Evolutionary conservation across 2,329 filamentous ascomycete genomes (phyloP), one percentile per base, ranked within the genome.

Genomic region (Verticillium tricorpus): DNA sequence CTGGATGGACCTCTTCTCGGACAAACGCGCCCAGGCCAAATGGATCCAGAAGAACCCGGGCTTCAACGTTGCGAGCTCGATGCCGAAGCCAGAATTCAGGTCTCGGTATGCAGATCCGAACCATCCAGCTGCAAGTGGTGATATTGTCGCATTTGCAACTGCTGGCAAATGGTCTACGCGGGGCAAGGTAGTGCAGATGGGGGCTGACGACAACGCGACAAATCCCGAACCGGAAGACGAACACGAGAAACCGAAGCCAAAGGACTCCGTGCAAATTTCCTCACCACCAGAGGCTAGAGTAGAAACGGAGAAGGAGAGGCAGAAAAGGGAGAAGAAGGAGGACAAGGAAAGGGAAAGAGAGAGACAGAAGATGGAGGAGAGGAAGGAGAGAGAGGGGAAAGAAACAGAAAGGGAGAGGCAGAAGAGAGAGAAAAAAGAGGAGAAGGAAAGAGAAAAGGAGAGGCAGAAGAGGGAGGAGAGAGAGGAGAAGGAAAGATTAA

Each of bases 101-200:
- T 72, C 69, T 5, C 58, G 68, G 7, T 72, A 71, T 37, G 67
- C 69, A 6, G 69, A 71, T 28, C 69, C 70, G 1, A 69, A 62
- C 15, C 69, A 71, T 50, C 67, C 68, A 7, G 70, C 66, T 2
- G 63, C 64, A 28, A 72, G 68, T 28, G 69, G 70, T 11, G 67
- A 69, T 19, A 19, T 65, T 2, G 62, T 71, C 5, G 67, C 69
- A 2, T 61, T 72, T 4, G n/a, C 70, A 2, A 70, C 70, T 5
- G 69, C 64, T 7, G 69, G 68, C 3, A 56, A 39, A 4, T 65
- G 59, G 60, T 31, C 28, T 9, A 50, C 17, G 12, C 52, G 59
- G 39, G 59, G 35, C 17, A 50, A 50, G 1, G 31, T 54, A 25
- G 6, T 19, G 8, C 1, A 35, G 60, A 12, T 25, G 15, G 45